Conservation (phyloP, 495 filamentous ascomycete genomes). For the Aspergillus indologenus region DNA sequence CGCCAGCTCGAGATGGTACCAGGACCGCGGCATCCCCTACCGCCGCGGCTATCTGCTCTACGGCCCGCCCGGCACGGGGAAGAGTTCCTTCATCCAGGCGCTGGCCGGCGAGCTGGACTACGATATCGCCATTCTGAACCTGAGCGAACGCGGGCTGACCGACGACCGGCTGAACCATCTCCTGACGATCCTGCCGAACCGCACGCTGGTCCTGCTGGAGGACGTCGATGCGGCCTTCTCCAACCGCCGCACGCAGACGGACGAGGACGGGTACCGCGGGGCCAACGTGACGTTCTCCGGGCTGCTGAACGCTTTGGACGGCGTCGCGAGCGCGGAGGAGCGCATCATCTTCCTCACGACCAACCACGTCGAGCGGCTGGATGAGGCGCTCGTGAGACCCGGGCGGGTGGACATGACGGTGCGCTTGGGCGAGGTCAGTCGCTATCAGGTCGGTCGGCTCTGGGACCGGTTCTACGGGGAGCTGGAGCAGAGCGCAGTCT, state of each 20-base stretch:
- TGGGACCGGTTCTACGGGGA: conserved; percentile 95
- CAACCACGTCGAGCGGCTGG: conserved; percentile 86
- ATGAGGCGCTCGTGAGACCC: conserved; percentile 84
- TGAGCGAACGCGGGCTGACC: conserved; percentile 88
- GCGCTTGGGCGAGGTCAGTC: conserved; percentile 80
- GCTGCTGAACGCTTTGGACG: conserved; percentile 88
- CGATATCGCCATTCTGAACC: conserved; percentile 88
- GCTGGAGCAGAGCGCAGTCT: conserved; percentile 57
- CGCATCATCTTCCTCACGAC: conserved; percentile 92
- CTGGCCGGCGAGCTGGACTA: conserved; percentile 90
- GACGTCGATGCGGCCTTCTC: conserved; percentile 93
- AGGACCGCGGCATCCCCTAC: conserved; percentile 93
- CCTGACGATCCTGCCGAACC: conserved; percentile 79
- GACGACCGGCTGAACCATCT: conserved; percentile 89
- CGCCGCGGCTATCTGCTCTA: conserved; percentile 90
- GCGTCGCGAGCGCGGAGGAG: conserved; percentile 92
- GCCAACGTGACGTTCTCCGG: conserved; percentile 95
- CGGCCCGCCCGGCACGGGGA: conserved; percentile 91
- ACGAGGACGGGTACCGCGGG: conserved; percentile 81
- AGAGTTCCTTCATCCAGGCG: conserved; percentile 95
- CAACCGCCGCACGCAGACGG: conserved; percentile 68
- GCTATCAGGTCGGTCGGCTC: conserved; percentile 78
- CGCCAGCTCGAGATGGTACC: conserved; percentile 77
- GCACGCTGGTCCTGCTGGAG: conserved; percentile 84
- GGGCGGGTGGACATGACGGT: conserved; percentile 93